Base-by-base conservation (phyloP, 2,329 filamentous ascomycete species). In the Alternaria gaisen region DNA sequence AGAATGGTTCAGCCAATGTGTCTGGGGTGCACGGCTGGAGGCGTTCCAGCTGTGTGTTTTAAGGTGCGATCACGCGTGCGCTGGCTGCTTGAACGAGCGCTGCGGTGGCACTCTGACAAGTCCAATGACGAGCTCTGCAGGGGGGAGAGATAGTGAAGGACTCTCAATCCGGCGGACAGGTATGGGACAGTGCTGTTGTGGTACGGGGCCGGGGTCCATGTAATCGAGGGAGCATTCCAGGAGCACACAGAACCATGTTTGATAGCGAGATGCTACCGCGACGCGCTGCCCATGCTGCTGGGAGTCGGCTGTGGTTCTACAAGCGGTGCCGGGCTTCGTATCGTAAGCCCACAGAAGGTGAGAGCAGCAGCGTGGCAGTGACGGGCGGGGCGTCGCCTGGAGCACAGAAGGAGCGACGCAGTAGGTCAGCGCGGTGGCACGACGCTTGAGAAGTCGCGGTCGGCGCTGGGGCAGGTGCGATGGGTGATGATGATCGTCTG, bases 31-130 rank as follows among this genome's bases (percentile, higher is more conserved):
- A 72, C 72, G 71, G 72, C 64, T 68, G 65, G 72, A 62, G 70
- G 67, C 72, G 74, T 76, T 74, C 77, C 76, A 79, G 75, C 73
- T 73, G 74, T 68, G 73, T 77, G 77, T 79, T 78, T 79, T 67
- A 71, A 69, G 72, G 65, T 72, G 74, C 74, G 72, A 77, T 79
- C 76, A 80, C 75, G 77, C 77, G 77, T 79, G 76, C 68, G 72
- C 58, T 75, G 73, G 72, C 74, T 74, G 72, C 65, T 73, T 65
- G 68, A 71, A 73, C 66, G 70, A 72, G 68, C 53, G 68, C 75
- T 78, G 76, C 65, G 32, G 77, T 79, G 73, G 59, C 70, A 79
- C 77, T 47, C 48, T 56, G 64, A 62, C 61, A 67, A 60, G 38
- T 70, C 69, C 71, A 74, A 72, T 75, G 72, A 62, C 53, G 53